Evolutionary conservation across 805 yeast species (phyloP), one percentile per base, ranked within the genome.

Genomic region (Priceomyces medius): DNA sequence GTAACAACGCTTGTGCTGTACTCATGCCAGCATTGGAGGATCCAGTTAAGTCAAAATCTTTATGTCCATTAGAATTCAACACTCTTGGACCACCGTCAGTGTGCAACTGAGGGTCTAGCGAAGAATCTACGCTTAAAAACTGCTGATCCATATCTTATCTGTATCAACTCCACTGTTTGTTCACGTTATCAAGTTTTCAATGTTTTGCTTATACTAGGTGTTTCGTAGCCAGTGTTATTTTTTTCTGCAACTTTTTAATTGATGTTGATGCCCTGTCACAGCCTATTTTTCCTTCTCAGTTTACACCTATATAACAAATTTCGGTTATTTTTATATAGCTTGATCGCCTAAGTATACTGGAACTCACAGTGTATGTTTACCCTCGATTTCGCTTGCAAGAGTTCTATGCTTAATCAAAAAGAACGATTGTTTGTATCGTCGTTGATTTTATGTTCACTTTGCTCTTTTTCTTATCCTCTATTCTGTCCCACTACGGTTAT

Each of bases 101-200:
- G 38, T 46, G 50, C 28, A 49, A 41, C 40, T 42, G 54, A 20
- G 53, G 46, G 34, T 52, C 56, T 18, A 52, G 41, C 35, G 35
- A 47, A 9, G 49, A 41, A 27, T 49, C 56, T 18, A 49, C 55
- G n/a, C 45, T 40, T 20, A 50, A 43, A 43, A 46, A 49, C 31
- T 50, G 56, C 21, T 52, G 53, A 35, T 45, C 49, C 51, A 45
- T 51, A 31, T 10, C n/a, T 5, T 10, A n/a, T n/a, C 5, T 8
- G 10, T 26, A n/a, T 26, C 5, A 12, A 4, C 10, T n/a, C n/a
- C n/a, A n/a, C n/a, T n/a, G n/a, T n/a, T n/a, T n/a, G n/a, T n/a
- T n/a, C n/a, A n/a, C n/a, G n/a, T n/a, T n/a, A n/a, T n/a, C n/a
- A n/a, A n/a, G n/a, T n/a, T n/a, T n/a, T n/a, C n/a, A n/a, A n/a